Evolutionary conservation across 1,284 basidiomycete genomes (phyloP).

Genomic region (Neonothopanus nambi): DNA sequence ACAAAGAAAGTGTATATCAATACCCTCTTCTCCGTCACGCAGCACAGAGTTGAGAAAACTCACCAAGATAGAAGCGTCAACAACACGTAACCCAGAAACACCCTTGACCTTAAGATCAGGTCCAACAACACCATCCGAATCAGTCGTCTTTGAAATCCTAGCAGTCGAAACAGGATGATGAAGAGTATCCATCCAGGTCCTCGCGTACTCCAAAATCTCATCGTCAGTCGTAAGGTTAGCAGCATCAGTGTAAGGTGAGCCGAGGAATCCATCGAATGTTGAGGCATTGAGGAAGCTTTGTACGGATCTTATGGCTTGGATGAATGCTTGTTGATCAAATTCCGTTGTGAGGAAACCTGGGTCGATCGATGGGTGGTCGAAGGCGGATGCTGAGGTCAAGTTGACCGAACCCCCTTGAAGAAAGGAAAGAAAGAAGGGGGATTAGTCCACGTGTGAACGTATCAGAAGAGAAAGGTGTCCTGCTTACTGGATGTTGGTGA

Average conservation of each 20-base stretch:
- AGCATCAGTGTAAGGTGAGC: slow-evolving; percentile 2
- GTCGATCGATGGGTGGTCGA: not conserved
- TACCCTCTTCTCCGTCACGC: too few species aligned
- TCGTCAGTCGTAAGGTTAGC: not conserved
- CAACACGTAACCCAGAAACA: not conserved
- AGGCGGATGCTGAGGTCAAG: not conserved
- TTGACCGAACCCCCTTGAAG: not conserved
- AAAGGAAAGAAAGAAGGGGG: not conserved
- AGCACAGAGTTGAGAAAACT: not conserved
- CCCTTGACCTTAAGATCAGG: slow-evolving; percentile 38
- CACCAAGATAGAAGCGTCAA: not conserved
- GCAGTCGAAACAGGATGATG: slow-evolving; percentile 1
- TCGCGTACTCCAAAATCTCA: not conserved
- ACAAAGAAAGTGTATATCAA: too few species aligned
- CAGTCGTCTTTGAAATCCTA: slow-evolving; percentile 8
- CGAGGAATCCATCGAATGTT: not conserved
- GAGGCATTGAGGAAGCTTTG: not conserved
- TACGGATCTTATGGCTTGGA: not conserved
- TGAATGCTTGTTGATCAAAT: not conserved
- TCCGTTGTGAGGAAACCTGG: not conserved
- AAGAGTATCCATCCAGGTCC: not conserved
- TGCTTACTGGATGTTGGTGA: slow-evolving; percentile 9
- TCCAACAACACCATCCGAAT: slow-evolving; percentile 29
- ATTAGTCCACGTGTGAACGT: too few species aligned
- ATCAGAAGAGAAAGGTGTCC: too few species aligned